These are phyloP conservation scores for Quercus glauca DNA, from an alignment of 306 rosid genomes.

Conservation along the genomic window DNA sequence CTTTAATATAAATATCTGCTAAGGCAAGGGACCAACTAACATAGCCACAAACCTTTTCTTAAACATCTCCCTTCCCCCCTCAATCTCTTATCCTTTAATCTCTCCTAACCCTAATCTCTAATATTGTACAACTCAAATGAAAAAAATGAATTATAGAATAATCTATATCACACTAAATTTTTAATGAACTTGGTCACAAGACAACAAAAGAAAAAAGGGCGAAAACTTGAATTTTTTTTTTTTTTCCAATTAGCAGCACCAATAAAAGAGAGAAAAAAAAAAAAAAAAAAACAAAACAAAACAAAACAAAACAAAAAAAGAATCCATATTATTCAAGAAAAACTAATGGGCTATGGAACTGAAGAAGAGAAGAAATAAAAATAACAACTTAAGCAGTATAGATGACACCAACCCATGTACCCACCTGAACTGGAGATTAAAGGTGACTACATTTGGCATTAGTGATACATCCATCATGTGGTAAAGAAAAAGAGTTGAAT, in stretches of 20 bases:
- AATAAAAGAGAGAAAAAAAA: not conserved
- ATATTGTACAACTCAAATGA: too few relatives aligned
- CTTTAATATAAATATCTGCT: too few relatives aligned
- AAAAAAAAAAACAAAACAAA: not conserved
- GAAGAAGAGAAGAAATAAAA: not conserved
- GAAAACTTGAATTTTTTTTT: not conserved
- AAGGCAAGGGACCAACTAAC: too few relatives aligned
- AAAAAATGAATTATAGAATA: too few relatives aligned
- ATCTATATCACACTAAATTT: too few relatives aligned
- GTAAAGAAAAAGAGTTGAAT: not conserved
- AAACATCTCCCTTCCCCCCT: too few relatives aligned
- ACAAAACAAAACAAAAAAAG: not conserved
- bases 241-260: not conserved
- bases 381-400: not conserved
- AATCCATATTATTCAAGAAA: not conserved
- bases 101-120: too few relatives aligned
- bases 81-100: too few relatives aligned
- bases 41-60: too few relatives aligned
- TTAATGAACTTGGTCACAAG: not conserved
- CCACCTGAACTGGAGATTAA: not conserved
- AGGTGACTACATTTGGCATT: constrained; percentile 3
- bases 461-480: not conserved
- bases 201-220: not conserved
- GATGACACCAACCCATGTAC: not conserved
- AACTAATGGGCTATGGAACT: not conserved